Evolutionary conservation across 441 rosid genomes (phyloP).

Genomic region (Theobroma grandiflorum): DNA sequence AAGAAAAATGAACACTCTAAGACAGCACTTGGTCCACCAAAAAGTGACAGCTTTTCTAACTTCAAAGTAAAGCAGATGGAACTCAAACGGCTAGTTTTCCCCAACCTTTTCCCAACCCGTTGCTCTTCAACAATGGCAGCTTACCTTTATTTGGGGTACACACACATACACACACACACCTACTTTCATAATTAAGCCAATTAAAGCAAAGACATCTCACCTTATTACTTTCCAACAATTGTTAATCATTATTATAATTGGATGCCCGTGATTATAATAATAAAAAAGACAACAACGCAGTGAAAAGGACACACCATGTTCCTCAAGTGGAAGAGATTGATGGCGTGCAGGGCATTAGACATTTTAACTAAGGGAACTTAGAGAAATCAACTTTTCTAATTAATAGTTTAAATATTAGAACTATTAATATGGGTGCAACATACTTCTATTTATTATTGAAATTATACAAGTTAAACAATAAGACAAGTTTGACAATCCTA

Average conservation of each 20-base stretch:
- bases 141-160: conserved; percentile 23
- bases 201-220: conserved; percentile 15
- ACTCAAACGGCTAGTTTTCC: not conserved
- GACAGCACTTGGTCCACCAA: not conserved
- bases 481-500: not conserved
- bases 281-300: not conserved
- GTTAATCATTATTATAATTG: not conserved
- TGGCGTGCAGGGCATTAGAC: not conserved
- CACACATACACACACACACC: conserved; percentile 21
- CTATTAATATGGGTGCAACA: not conserved
- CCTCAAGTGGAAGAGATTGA: not conserved
- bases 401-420: not conserved
- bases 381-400: not conserved
- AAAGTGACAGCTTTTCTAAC: not conserved
- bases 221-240: conserved; percentile 17
- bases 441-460: not conserved
- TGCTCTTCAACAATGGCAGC: conserved; percentile 23
- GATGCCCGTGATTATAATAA: not conserved
- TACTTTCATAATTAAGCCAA: not conserved
- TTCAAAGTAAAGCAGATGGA: not conserved
- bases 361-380: not conserved
- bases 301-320: not conserved
- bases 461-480: not conserved
- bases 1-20: not conserved
- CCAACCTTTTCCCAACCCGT: not conserved